Base-by-base conservation (phyloP, 1,139 yeast genomes). In the Magnusiomyces tetraspermus region DNA sequence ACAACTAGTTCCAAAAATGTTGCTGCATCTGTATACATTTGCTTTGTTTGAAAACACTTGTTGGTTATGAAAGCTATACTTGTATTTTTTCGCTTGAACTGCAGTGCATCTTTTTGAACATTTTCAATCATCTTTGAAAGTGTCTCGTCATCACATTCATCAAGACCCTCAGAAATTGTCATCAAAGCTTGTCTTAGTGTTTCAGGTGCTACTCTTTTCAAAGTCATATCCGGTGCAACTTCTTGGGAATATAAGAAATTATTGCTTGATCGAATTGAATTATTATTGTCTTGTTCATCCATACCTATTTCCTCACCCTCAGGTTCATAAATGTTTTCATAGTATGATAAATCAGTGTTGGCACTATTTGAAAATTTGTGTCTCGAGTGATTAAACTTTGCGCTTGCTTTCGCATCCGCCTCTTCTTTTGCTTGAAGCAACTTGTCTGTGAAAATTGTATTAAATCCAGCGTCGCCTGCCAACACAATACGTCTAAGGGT, bases 11-110 rank as follows among this genome's bases (percentile, higher is more conserved):
- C 42, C 8, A 43, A 36, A 33, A 33, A 46, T 33, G 33, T 31
- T 11, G 42, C 23, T 4, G 49, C 49, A 6, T 46, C 49, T 4
- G 36, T 5, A n/a, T 46, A 46, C 49, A 46, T 46, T 46, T 46
- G 11, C 37, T 46, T 46, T n/a, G 31, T 22, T 28, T 30, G 46
- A 30, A 43, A 26, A 17, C 21, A 23, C 15, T 38, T 38, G 42
- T 33, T 33, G 10, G 38, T n/a, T n/a, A n/a, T 33, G 38, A 33
- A 33, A 4, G 38, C 38, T 33, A 17, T 17, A 15, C 38, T 17
- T 4, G 10, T 33, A 15, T 33, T 33, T 33, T 33, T 33, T 8
- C 17, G 38, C n/a, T 15, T 33, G 17, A 17, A 41, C 22, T 41
- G 45, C 23, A 41, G 13, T 22, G 15, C 30, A 22, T 23, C 17